Evolutionary conservation across 176 grass and related monocot genomes (phyloP), one percentile per base, ranked within the genome.

Genomic region (Aegilops longissima): DNA sequence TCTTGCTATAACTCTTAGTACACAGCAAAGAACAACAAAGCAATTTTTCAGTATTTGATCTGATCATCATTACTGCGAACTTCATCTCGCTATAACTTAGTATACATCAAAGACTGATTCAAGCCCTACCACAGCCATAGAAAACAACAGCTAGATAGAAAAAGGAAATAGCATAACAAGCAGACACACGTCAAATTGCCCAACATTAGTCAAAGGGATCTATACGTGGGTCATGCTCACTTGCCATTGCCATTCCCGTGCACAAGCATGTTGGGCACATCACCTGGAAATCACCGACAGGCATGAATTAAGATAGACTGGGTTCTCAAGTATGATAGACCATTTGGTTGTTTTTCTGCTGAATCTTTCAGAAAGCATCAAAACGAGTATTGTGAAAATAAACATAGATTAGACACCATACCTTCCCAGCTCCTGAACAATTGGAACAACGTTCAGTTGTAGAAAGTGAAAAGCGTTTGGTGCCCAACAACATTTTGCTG

Each of bases 251-350:
- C 90, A 91, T 90, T 90, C 96, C 96, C 11, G 93, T 98, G 88
- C 96, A 98, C 51, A 98, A 90, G 91, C 96, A 98, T 78, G 93
- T 96, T 17, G 96, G 93, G 51, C 96, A 98, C 96, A 94, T 98
- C 39, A 98, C 96, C 93, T 98, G 87, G 23, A 83, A 82, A 80
- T 24, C 17, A 83, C 13, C 4, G 8, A 61, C 35, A 45, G 25
- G 10, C 3, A 25, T 21, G 21, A 69, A 38, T 80, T 17, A 83
- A 16, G 11, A 35, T n/a, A 67, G 40, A 59, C 21, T 29, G 72
- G 27, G 31, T 16, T 45, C 30, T 70, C 7, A 13, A 61, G 16
- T 40, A 52, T 81, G 49, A 77, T 81, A 35, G 69, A 81, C 0
- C 67, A 35, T 42, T 38, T 7, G 29, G 27, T 71, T 78, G 23